These are phyloP conservation scores for Periglandula ipomoeae DNA, from an alignment of 2,329 filamentous ascomycete species.

Conservation along the genomic window DNA sequence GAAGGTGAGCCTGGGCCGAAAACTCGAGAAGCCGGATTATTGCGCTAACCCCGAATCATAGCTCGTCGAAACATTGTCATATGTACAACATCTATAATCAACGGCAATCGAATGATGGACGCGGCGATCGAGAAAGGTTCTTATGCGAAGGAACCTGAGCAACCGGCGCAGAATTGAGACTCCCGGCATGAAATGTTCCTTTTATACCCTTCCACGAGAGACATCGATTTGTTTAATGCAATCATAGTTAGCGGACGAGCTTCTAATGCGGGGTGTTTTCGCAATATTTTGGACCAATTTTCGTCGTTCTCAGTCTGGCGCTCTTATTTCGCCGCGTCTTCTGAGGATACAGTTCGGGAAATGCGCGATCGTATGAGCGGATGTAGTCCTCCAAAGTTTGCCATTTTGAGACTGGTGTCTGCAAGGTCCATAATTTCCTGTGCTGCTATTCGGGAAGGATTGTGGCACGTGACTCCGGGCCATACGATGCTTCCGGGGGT, in stretches of 20 bases:
- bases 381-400: not conserved
- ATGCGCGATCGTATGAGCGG: not conserved
- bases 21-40: not conserved
- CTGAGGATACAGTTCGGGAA: too few species aligned
- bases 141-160: slow-evolving; percentile 31
- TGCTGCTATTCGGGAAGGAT: slow-evolving; percentile 5
- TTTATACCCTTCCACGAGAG: not conserved
- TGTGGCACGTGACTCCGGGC: slow-evolving; percentile 15
- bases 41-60: slow-evolving; percentile 21
- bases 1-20: slow-evolving; percentile 41
- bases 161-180: slow-evolving; percentile 2
- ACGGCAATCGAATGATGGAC: slow-evolving; percentile 81
- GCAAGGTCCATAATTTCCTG: slow-evolving; percentile 11
- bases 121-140: slow-evolving; percentile 66
- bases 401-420: slow-evolving; percentile 7
- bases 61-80: slow-evolving; percentile 77
- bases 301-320: not conserved
- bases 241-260: not conserved
- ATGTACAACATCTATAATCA: slow-evolving; percentile 85
- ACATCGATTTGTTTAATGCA: not conserved
- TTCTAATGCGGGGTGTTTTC: not conserved
- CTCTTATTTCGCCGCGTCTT: not conserved
- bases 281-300: not conserved
- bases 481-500: slow-evolving; percentile 11
- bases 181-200: not conserved